Evolutionary conservation across 2,329 filamentous ascomycete genomes (phyloP).

Genomic region (Colletotrichum eleusines): DNA sequence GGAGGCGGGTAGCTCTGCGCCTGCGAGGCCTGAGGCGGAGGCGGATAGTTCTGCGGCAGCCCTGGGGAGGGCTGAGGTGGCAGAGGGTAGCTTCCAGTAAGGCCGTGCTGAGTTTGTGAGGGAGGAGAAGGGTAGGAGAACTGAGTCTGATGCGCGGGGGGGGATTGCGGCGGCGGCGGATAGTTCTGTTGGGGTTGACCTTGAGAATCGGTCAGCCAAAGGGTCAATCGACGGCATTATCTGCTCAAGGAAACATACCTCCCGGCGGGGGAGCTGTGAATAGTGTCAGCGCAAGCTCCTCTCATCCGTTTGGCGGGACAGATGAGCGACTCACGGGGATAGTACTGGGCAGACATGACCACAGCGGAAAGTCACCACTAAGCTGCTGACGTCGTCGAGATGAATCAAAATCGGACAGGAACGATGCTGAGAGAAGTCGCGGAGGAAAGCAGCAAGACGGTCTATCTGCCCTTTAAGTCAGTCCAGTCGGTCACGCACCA

Average conservation of each 20-base stretch:
- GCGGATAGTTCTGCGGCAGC: constrained; percentile 46
- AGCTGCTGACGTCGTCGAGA: neutral
- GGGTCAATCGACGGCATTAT: neutral
- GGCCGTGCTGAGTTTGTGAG: constrained; percentile 41
- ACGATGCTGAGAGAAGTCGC: constrained; percentile 4
- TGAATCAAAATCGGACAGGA: neutral
- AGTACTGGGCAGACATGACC: constrained; percentile 40
- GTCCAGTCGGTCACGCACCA: neutral
- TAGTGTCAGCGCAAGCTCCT: constrained; percentile 29
- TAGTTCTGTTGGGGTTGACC: constrained; percentile 53
- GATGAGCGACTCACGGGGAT: constrained; percentile 35
- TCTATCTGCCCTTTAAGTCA: constrained; percentile 28
- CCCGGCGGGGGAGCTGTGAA: constrained; percentile 36
- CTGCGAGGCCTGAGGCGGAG: constrained; percentile 47
- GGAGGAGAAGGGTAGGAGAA: constrained; percentile 60
- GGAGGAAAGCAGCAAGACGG: neutral
- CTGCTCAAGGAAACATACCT: constrained; percentile 20
- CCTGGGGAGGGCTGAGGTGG: constrained; percentile 45
- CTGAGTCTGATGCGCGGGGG: constrained; percentile 59
- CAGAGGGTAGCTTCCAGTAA: constrained; percentile 48
- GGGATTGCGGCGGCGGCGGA: constrained; percentile 61
- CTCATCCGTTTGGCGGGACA: constrained; percentile 9
- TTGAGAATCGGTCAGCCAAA: constrained; percentile 36
- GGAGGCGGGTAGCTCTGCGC: constrained; percentile 41
- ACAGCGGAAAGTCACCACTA: neutral